Base-by-base conservation (phyloP, 805 yeast species). In the Candida namnaoensis region DNA sequence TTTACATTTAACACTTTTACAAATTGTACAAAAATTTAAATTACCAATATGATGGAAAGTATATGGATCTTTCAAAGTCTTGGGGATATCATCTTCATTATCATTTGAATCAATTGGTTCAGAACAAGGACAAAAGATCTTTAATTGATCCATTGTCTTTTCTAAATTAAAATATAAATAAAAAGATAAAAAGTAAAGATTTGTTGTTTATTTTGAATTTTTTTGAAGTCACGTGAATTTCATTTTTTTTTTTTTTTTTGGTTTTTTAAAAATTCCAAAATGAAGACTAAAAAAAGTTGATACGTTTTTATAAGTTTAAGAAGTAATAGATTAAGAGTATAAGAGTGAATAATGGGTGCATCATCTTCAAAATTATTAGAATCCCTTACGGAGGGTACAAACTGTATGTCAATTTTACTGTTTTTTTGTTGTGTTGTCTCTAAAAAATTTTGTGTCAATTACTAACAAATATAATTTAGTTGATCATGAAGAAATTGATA, bases 401-500 rank as follows among this genome's bases (percentile, higher is more conserved):
- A 81, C 60, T 87, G 80, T 74, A 61, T 46, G 78, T 64, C 33
- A n/a, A 30, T 9, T 27, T 3, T 9, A 19, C 32, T 39, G 6
- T 28, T 24, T 33, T 36, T 32, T 11, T 12, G 10, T 32, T 24
- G n/a, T n/a, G n/a, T n/a, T n/a, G n/a, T n/a, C n/a, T n/a, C n/a
- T n/a, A n/a, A n/a, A n/a, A n/a, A n/a, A n/a, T n/a, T n/a, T n/a
- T n/a, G n/a, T n/a, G n/a, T 25, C 12, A 8, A n/a, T 23, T 5
- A 13, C 14, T 13, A 30, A 30, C n/a, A 12, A 30, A 7, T 7
- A 9, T 9, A 12, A 30, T 23, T n/a, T 37, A 76, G 80, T 91
- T 62, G 95, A 87, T 42, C 73, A 82, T 38, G 96, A 88, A 47
- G 99, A 93, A 58, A 84, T 93, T 40, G 95, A 90, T 58, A 73